A percentile compares a stretch with the other conserved stretches of the same genome.
Conservation (phyloP, 257 asterid genomes). For the Solanum pimpinellifolium region DNA sequence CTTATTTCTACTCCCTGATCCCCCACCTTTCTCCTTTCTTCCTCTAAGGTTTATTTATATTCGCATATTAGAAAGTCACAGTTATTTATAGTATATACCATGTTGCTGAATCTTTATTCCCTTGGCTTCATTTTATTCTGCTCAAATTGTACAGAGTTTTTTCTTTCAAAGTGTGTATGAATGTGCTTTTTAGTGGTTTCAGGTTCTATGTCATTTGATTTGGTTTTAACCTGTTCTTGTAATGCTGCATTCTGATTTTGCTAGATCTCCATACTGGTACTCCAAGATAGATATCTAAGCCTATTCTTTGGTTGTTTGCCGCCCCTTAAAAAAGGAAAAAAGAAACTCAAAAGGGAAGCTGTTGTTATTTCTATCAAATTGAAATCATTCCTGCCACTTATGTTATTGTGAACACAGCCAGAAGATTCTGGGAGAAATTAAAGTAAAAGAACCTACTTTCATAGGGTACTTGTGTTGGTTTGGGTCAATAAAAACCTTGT, state of each 20-base stretch:
- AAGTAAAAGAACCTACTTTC: background rate
- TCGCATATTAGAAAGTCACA: background rate
- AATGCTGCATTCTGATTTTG: background rate
- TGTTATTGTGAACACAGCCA: background rate
- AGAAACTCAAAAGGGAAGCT: background rate
- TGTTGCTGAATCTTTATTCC: background rate
- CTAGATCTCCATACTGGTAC: background rate
- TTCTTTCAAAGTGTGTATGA: background rate
- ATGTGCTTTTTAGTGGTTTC: background rate
- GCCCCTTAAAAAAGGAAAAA: background rate
- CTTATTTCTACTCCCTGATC: background rate
- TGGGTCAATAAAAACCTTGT: background rate
- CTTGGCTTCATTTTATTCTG: background rate
- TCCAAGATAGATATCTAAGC: background rate
- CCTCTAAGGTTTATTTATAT: background rate
- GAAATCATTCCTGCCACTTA: background rate
- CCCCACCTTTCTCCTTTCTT: background rate
- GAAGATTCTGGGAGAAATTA: background rate
- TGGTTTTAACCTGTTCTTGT: background rate
- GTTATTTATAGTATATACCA: background rate
- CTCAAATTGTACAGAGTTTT: background rate
- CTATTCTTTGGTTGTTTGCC: background rate
- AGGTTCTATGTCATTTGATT: background rate
- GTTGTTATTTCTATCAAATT: background rate
- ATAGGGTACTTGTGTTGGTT: background rate